Base-by-base conservation (phyloP, 805 yeast species). In the Lachancea kluyveri region DNA sequence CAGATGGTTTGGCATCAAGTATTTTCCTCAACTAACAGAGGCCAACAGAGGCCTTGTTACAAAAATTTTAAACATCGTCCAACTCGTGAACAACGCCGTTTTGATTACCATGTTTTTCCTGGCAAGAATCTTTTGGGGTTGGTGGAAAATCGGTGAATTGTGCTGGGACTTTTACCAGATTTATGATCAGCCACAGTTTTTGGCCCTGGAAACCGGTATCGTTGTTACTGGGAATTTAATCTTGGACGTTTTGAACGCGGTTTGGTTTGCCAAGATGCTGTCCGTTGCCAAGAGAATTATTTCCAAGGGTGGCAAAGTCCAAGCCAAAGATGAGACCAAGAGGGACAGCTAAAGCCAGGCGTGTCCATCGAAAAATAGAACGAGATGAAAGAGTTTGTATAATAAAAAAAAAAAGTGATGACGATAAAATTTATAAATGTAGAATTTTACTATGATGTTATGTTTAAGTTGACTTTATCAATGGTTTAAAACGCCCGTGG, bases 221-320 rank as follows among this genome's bases (percentile, higher is more conserved):
- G 46, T 57, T n/a, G 48, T 56, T 6, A 56, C 74, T 41, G 52
- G 62, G 30, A 86, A 87, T 55, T 35, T 74, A 8, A 61, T 74
- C 10, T 71, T 87, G 41, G 74, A 82, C 49, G 39, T 60, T 6
- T 67, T 87, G 51, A 87, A 87, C 54, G 54, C 80, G 13, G 67
- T 67, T 45, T 87, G 96, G 96, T 85, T 87, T 59, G 55, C 67
- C 37, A 79, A 79, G 48, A 87, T 87, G 96, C 54, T 84, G 9
- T 42, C 47, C 21, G 68, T 82, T 30, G 90, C 90, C 5, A 51
- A 50, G 27, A 68, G 67, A 52, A 64, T 69, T 51, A 20, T 49
- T 32, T 24, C 28, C 16, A 33, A 32, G 25, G 28, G 37, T 14
- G 37, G 37, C 20, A 27, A 33, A 19, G 40, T 37, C 8, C 40